Conservation (phyloP, 257 asterid species). For the Anisodus acutangulus region DNA sequence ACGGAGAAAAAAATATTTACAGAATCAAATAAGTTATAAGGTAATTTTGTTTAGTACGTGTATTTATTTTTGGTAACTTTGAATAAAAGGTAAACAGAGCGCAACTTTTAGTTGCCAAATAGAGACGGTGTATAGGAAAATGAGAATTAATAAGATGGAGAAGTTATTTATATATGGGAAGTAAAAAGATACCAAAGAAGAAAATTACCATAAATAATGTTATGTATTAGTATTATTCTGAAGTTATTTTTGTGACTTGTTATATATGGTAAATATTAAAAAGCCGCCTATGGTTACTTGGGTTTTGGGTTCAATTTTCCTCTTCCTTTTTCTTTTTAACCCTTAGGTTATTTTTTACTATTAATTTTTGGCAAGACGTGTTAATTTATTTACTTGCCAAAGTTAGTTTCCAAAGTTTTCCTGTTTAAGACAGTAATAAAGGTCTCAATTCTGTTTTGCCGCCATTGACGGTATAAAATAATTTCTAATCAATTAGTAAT, state of each 20-base stretch:
- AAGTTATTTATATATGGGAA: not conserved
- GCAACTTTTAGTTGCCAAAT: too few species aligned
- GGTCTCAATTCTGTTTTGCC: not conserved
- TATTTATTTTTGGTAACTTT: not conserved
- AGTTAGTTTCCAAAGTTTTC: not conserved
- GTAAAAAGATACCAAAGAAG: not conserved
- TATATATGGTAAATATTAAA: not conserved
- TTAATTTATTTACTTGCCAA: constrained; percentile 1
- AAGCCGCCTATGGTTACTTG: too few species aligned
- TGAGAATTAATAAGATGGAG: too few species aligned
- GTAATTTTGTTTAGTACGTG: not conserved
- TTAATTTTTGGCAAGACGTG: not conserved
- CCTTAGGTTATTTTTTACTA: too few species aligned
- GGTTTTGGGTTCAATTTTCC: not conserved
- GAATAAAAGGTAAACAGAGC: not conserved
- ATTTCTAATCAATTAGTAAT: not conserved
- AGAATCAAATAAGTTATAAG: not conserved
- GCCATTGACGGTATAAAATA: not conserved
- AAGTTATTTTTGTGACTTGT: not conserved
- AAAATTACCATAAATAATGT: not conserved
- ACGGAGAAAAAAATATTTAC: not conserved
- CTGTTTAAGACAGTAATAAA: not conserved
- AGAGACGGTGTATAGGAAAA: too few species aligned
- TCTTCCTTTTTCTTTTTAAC: not conserved
- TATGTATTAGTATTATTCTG: not conserved